A percentile compares a stretch with the other conserved stretches of the same genome.
Conservation (phyloP, 2,329 filamentous ascomycete species). For the Neonectria hederae region DNA sequence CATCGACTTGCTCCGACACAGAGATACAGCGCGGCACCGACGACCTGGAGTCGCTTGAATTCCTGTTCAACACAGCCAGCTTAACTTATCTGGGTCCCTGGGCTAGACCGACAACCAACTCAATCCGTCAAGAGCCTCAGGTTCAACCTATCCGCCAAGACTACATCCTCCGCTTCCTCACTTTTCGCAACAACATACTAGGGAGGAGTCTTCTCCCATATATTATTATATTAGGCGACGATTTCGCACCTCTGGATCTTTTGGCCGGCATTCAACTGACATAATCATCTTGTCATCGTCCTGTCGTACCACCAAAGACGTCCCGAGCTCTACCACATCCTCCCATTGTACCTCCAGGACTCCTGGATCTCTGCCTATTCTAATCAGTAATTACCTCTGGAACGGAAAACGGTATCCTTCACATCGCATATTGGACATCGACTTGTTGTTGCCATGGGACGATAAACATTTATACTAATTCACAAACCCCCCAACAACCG, state of each 20-base stretch:
- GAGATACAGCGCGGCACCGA: constrained; percentile 20
- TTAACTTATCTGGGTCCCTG: constrained; percentile 28
- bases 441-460: constrained; percentile 27
- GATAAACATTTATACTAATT: constrained; percentile 29
- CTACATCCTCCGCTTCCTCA: constrained; percentile 25
- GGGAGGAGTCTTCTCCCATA: constrained; percentile 29
- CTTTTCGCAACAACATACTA: constrained; percentile 29
- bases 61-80: constrained; percentile 21
- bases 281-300: constrained; percentile 27
- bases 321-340: constrained; percentile 10
- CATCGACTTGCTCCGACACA: constrained; percentile 23
- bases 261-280: constrained; percentile 35
- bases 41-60: constrained; percentile 31
- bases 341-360: constrained; percentile 17
- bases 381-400: constrained; percentile 38
- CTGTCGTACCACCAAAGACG: constrained; percentile 30
- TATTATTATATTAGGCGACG: constrained; percentile 27
- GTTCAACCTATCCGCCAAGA: constrained; percentile 33
- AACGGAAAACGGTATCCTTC: constrained; percentile 31
- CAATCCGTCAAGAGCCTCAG: constrained; percentile 33
- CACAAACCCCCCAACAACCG: constrained; percentile 23
- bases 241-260: constrained; percentile 25
- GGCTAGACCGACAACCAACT: constrained; percentile 35
- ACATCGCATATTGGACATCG: constrained; percentile 14
- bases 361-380: constrained; percentile 16